A percentile compares a stretch with the other conserved stretches of the same genome.
These are phyloP conservation scores for Penicillium paradoxum DNA, from an alignment of 495 filamentous ascomycete species.

Conservation along the genomic window DNA sequence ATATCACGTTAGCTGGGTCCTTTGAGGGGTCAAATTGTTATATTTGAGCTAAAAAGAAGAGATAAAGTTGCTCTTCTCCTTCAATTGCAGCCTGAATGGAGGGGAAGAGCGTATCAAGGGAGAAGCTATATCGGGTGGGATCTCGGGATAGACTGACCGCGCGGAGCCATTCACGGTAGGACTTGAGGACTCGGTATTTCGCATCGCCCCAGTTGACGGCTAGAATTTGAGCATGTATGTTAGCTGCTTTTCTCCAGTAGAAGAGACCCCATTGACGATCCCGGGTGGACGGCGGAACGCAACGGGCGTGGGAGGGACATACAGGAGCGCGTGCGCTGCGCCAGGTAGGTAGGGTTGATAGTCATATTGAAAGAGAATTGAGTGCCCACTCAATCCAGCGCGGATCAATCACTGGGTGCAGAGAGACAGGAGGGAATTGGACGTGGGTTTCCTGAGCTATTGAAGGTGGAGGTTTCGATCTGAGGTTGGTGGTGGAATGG, in stretches of 20 bases:
- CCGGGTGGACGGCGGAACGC: constrained; percentile 16
- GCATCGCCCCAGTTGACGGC: constrained; percentile 86
- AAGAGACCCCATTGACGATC: constrained; percentile 11
- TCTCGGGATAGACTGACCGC: constrained; percentile 58
- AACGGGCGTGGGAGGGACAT: constrained; percentile 38
- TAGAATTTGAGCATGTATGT: constrained; percentile 29
- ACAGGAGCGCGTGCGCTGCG: constrained; percentile 87
- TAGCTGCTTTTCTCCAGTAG: constrained; percentile 1
- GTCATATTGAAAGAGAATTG: constrained; percentile 45
- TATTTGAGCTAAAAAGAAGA: background rate
- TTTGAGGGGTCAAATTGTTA: background rate
- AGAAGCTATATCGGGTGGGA: constrained; percentile 1
- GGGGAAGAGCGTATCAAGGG: constrained; percentile 6
- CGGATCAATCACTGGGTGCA: constrained; percentile 21
- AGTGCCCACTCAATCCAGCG: constrained; percentile 17
- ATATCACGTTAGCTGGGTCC: constrained; percentile 15
- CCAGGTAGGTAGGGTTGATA: constrained; percentile 90
- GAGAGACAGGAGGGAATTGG: constrained; percentile 13
- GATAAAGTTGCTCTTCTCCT: background rate
- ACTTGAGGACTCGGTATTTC: constrained; percentile 69
- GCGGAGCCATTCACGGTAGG: constrained; percentile 92
- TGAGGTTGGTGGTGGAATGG: constrained; percentile 20
- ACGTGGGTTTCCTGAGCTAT: constrained; percentile 18
- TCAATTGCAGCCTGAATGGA: background rate
- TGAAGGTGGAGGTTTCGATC: constrained; percentile 28